A percentile compares a stretch with the other conserved stretches of the same genome.
phyloP scores from a whole-genome alignment of 1,139 yeast genomes.

The Zygosaccharomyces sapae region DNA sequence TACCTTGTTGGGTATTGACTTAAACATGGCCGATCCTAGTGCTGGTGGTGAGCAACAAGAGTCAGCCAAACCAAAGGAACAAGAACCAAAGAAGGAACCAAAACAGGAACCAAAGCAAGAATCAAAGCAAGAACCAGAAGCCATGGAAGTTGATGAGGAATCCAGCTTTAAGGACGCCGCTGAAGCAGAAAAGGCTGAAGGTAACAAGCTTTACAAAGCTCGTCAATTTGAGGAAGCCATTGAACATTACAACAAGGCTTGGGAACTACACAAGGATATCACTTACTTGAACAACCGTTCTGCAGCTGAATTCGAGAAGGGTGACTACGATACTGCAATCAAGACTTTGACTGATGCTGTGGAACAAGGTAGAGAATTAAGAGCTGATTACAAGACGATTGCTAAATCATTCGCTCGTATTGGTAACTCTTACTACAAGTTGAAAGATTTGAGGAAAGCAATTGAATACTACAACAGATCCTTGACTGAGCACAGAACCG shows the following conservation, averaged over 20 bases:
- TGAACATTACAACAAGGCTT: constrained; percentile 77
- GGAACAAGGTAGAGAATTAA: constrained; percentile 81
- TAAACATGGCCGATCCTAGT: constrained; percentile 43
- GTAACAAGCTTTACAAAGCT: constrained; percentile 80
- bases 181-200: constrained; percentile 76
- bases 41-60: constrained; percentile 11
- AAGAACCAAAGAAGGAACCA: too few relatives aligned
- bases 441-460: constrained; percentile 68
- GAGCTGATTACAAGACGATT: constrained; percentile 87
- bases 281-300: constrained; percentile 95
- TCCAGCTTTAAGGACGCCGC: constrained; percentile 50
- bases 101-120: constrained; percentile 35
- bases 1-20: constrained; percentile 76
- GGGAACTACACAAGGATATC: constrained; percentile 76
- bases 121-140: constrained; percentile 34
- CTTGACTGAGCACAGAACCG: constrained; percentile 94
- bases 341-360: constrained; percentile 76
- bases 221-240: constrained; percentile 93
- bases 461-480: constrained; percentile 81
- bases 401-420: constrained; percentile 93
- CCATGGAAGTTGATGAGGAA: constrained; percentile 38
- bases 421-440: constrained; percentile 76
- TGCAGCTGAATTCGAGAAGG: constrained; percentile 96
- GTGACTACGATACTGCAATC: constrained; percentile 82
- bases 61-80: too few relatives aligned